Conservation (phyloP, 208 protist species). For the Trichomonas gallinae region DNA sequence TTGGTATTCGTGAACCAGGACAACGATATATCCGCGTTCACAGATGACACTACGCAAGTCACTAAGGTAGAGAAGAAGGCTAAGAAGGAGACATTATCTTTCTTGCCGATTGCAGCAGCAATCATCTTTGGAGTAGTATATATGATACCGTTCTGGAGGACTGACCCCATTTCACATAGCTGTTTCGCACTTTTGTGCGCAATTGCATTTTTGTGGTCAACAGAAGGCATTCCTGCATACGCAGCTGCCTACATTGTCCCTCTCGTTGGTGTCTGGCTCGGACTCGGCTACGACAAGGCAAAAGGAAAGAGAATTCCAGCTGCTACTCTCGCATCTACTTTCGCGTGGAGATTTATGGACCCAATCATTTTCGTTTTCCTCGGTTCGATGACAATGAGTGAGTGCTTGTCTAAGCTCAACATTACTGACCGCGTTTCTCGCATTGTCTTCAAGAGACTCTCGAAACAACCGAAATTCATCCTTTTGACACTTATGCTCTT, state of each 20-base stretch:
- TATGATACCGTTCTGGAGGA: neutral
- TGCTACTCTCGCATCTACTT: neutral
- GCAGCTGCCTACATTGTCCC: neutral
- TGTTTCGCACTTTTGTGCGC: neutral
- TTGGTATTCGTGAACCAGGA: neutral
- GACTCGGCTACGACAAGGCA: neutral
- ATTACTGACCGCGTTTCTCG: constrained; percentile 5
- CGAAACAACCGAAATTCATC: neutral
- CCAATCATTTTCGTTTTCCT: constrained; percentile 14
- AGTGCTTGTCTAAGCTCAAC: neutral
- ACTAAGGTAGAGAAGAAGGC: neutral
- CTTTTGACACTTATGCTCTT: neutral
- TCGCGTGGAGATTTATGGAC: neutral
- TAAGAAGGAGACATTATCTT: neutral
- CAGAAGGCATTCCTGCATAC: constrained; percentile 8
- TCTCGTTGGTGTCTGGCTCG: neutral
- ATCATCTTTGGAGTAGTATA: neutral
- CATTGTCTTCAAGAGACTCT: neutral
- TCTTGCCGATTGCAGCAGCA: neutral
- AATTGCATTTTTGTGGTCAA: neutral
- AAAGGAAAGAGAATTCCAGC: neutral
- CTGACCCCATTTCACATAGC: neutral
- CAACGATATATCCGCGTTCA: neutral
- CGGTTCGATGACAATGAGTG: constrained; percentile 2
- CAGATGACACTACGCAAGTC: neutral